phyloP scores from a whole-genome alignment of 2,329 filamentous ascomycete genomes.

The Neonectria sp. region DNA sequence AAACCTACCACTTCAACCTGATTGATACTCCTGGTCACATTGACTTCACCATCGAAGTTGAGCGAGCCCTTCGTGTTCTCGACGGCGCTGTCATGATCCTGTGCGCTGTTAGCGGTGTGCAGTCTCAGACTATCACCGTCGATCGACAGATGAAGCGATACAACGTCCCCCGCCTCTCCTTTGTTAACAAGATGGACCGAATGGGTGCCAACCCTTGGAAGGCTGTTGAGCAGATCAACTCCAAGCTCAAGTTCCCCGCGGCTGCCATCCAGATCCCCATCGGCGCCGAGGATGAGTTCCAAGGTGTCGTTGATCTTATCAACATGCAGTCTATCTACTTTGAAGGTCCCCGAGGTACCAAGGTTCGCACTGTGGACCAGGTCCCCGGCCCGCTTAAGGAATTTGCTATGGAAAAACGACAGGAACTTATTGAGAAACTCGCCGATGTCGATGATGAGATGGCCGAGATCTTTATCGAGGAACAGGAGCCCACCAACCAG shows the following conservation, averaged over 20 bases:
- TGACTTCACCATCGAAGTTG: slow-evolving; percentile 99
- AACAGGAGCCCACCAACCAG: slow-evolving; percentile 80
- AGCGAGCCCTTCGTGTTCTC: slow-evolving; percentile 92
- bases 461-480: slow-evolving; percentile 93
- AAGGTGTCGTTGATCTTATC: slow-evolving; percentile 93
- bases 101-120: slow-evolving; percentile 96
- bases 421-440: slow-evolving; percentile 91
- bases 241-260: slow-evolving; percentile 92
- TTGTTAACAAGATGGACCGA: slow-evolving; percentile 99
- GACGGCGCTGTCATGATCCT: slow-evolving; percentile 99
- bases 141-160: slow-evolving; percentile 99
- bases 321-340: slow-evolving; percentile 95
- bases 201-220: slow-evolving; percentile 99
- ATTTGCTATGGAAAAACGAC: slow-evolving; percentile 86
- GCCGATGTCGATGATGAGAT: slow-evolving; percentile 99
- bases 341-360: slow-evolving; percentile 85
- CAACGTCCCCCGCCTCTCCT: slow-evolving; percentile 94
- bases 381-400: slow-evolving; percentile 85
- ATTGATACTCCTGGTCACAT: slow-evolving; percentile 99
- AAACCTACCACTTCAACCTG: slow-evolving; percentile 97
- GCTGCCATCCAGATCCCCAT: slow-evolving; percentile 97
- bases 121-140: slow-evolving; percentile 98
- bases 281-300: slow-evolving; percentile 90
- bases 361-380: slow-evolving; percentile 81
- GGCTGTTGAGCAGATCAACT: slow-evolving; percentile 96